These are phyloP conservation scores for Rubia tinctorum DNA, from an alignment of 305 asterid species.

Conservation along the genomic window DNA sequence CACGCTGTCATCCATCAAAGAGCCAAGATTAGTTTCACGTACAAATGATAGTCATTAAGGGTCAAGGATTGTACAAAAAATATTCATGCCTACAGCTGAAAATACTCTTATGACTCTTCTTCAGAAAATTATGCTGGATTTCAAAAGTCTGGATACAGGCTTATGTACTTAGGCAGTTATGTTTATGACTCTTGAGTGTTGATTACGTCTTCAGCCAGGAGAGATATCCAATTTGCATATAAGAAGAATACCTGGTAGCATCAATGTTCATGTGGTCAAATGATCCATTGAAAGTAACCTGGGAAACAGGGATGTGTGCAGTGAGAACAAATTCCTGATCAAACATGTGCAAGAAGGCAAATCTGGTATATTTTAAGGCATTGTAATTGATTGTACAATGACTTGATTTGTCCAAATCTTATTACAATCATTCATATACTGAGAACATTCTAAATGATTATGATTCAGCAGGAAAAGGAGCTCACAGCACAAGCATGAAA, in stretches of 20 bases:
- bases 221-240: conserved; percentile 12
- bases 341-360: neutral
- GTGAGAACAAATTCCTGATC: neutral
- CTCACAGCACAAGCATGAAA: neutral
- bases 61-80: neutral
- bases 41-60: neutral
- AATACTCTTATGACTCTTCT: conserved; percentile 4
- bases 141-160: neutral
- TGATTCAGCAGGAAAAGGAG: neutral
- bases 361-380: neutral
- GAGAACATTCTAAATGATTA: neutral
- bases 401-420: neutral
- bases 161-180: neutral
- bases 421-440: neutral
- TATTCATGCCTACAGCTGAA: conserved; percentile 4
- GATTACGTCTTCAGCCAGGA: neutral
- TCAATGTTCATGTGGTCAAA: conserved; percentile 98
- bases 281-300: conserved; percentile 98
- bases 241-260: conserved; percentile 74
- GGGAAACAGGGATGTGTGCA: conserved; percentile 17
- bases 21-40: conserved; percentile 13
- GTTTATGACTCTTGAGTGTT: neutral
- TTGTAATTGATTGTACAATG: neutral
- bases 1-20: conserved; percentile 56
- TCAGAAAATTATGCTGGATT: neutral